Evolutionary conservation across 1,139 yeast species (phyloP), one percentile per base, ranked within the genome.

Genomic region (Yamadazyma blattariae): DNA sequence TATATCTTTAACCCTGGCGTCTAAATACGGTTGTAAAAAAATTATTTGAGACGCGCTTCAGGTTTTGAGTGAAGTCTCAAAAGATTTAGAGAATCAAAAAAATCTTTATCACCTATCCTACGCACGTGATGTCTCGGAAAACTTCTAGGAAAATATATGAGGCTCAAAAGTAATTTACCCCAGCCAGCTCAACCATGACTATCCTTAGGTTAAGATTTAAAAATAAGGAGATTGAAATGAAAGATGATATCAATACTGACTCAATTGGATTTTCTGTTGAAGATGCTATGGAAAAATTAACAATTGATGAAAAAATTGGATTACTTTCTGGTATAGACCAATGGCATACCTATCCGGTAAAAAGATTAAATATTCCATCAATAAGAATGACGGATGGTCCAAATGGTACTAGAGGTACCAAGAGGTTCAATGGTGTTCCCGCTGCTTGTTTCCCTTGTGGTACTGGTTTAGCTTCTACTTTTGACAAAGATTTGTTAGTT

Each of bases 331-430:
- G 77, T 27, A 52, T 55, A 37, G 76, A 73, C 47, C 60, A 60
- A 50, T 76, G 82, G 82, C 77, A 72, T 47, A 75, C 82, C 1
- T 52, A 51, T 25, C 58, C 70, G 3, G 53, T 77, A 22, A 65
- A 63, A 33, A 56, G 79, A 36, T 54, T 72, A 33, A 54, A 55
- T 24, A 55, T 75, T 26, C 59, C 45, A 36, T 36, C 51, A 3
- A 41, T 51, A 10, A 48, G 59, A 15, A 56, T 54, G 23, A 48
- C 57, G 4, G 62, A 57, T 34, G 62, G 62, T 5, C 62, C 62
- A 20, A 56, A 57, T 40, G 62, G 62, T 31, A 38, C 53, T 26
- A 46, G 62, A 33, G 61, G 61, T 11, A 55, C 59, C 27, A 48
- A 45, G 14, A 52, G 55, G 35, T 50, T 55, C 45, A 44, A 56